These are phyloP conservation scores for Rhamnella rubrinervis DNA, from an alignment of 331 rosid species.

Conservation along the genomic window DNA sequence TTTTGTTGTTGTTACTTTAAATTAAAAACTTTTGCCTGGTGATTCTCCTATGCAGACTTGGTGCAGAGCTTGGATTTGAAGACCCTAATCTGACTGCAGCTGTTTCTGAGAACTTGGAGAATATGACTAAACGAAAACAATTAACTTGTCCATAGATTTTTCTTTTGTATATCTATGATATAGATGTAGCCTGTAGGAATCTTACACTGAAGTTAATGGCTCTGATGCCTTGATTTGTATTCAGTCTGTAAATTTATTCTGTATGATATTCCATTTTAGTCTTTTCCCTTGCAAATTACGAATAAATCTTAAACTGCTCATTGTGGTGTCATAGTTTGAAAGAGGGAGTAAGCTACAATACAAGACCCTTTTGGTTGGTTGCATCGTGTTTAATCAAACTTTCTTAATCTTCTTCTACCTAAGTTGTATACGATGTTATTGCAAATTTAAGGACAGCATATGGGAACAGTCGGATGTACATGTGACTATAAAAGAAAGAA, in stretches of 20 bases:
- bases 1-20: not conserved
- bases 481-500: too few relatives aligned
- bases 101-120: slow-evolving; percentile 87
- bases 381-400: too few relatives aligned
- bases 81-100: slow-evolving; percentile 87
- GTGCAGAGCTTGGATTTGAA: slow-evolving; percentile 78
- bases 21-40: slow-evolving; percentile 15
- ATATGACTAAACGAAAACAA: slow-evolving; percentile 73
- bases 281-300: not conserved
- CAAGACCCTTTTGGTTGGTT: too few relatives aligned
- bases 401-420: too few relatives aligned
- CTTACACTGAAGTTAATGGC: not conserved
- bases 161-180: slow-evolving; percentile 21
- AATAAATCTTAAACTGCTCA: too few relatives aligned
- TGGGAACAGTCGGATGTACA: too few relatives aligned
- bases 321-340: too few relatives aligned
- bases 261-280: not conserved
- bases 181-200: not conserved
- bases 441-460: too few relatives aligned
- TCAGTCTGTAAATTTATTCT: slow-evolving; percentile 13
- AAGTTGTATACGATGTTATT: too few relatives aligned
- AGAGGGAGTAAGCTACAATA: too few relatives aligned
- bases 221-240: not conserved
- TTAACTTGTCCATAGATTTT: slow-evolving; percentile 63
- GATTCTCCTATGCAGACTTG: slow-evolving; percentile 56